A percentile compares a stretch with the other conserved stretches of the same genome.
Conservation (phyloP, 208 protist genomes). For the Tritrichomonas musculus region DNA sequence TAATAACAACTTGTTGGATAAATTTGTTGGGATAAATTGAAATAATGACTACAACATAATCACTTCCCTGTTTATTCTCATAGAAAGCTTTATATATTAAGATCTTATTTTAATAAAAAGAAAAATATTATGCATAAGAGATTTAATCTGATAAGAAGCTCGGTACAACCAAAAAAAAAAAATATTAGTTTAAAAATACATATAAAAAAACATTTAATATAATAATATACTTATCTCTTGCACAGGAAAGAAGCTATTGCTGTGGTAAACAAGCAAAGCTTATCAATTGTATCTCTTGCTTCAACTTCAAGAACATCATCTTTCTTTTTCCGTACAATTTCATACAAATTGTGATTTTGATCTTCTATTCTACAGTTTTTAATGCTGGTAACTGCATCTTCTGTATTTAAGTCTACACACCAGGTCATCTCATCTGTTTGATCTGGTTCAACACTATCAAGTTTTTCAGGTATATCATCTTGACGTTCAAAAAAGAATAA, state of each 20-base stretch:
- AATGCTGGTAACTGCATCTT: not conserved
- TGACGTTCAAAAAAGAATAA: not conserved
- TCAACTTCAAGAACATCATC: not conserved
- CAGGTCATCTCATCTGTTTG: not conserved
- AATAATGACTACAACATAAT: no score
- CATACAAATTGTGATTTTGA: not conserved
- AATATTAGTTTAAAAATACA: no score
- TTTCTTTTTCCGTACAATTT: not conserved
- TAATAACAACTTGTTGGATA: no score
- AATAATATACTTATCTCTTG: not conserved
- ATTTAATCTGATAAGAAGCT: no score
- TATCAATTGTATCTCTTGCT: not conserved
- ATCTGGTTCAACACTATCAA: not conserved
- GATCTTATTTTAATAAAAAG: no score
- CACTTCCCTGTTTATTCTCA: no score
- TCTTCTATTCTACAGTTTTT: conserved; percentile 20
- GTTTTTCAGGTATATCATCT: not conserved
- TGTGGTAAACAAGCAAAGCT: not conserved
- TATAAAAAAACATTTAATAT: no score
- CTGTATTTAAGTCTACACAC: not conserved
- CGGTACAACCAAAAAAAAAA: no score
- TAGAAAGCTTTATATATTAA: no score
- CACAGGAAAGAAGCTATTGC: not conserved
- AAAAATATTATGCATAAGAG: no score
- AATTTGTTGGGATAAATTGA: no score